Base-by-base conservation (phyloP, 2,329 filamentous ascomycete genomes). In the Hymenoscyphus salicellus region DNA sequence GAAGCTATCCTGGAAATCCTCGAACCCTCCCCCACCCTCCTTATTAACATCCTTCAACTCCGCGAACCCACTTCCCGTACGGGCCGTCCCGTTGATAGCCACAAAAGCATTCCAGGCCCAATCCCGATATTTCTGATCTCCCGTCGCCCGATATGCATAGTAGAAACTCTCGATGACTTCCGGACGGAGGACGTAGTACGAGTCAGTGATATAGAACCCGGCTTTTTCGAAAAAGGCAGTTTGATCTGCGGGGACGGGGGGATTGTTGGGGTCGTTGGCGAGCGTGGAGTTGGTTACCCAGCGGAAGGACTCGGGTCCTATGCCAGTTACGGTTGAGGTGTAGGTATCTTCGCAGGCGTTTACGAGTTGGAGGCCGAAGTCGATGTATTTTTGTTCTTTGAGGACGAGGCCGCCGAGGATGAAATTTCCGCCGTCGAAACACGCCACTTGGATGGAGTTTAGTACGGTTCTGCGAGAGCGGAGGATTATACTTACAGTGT, bases 101-200 rank as follows among this genome's bases (percentile, higher is more conserved):
- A 84, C 73, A 76, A 94, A 95, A 0, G 87, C 91, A 49, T 89
- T 85, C 91, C 91, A 96, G 5, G 89, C 89, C 88, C 90, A 93
- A 65, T 94, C 89, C 75, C 91, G 89, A 77, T 93, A 96, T 78
- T 86, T 89, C 36, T 79, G 70, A 66, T 94, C 84, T 3, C 89
- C 88, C 0, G 92, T 96, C 0, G 89, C 85, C 60, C 92, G 87
- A 80, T 91, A 96, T 1, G 92, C 91, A 76, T 96, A 95, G 82
- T 96, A 96, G 76, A 89, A 89, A 70, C 86, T 90, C 79, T 96
- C 92, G 38, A 96, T 83, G 3, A 93, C 91, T 77, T 96, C 92
- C 0, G 92, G 89, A 0, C 92, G 85, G 33, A 96, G 83, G 8
- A 89, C 79, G 75, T 96, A 96, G 6, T 77, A 73, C 0, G 79